phyloP scores from a whole-genome alignment of 2,329 filamentous ascomycete genomes.

The Aspergillus vadensis region DNA sequence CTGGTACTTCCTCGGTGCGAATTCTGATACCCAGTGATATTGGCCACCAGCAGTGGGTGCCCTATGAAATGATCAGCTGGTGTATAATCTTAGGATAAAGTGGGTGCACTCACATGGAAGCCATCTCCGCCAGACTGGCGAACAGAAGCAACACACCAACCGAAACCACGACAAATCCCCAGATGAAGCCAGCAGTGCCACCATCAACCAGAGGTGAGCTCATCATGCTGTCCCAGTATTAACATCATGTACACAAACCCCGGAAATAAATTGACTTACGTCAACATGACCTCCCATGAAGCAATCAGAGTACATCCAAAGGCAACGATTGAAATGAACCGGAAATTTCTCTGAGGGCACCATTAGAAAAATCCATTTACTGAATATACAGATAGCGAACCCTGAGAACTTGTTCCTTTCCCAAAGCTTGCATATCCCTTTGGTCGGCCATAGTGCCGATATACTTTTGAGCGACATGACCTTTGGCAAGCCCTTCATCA shows the following conservation, averaged over 20 bases:
- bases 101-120: constrained; percentile 1
- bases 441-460: constrained; percentile 9
- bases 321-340: neutral
- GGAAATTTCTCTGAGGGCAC: neutral
- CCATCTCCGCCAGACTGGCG: neutral
- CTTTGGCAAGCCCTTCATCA: neutral
- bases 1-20: constrained; percentile 33
- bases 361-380: neutral
- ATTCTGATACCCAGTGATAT: constrained; percentile 45
- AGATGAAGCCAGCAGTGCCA: neutral
- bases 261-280: neutral
- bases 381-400: neutral
- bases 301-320: neutral
- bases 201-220: neutral
- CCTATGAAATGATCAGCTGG: constrained; percentile 12
- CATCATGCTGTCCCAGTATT: neutral
- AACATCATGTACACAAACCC: neutral
- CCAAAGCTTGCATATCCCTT: constrained; percentile 4
- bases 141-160: neutral
- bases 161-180: neutral
- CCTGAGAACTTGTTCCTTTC: constrained; percentile 9
- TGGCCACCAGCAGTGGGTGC: constrained; percentile 43
- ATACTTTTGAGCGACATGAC: constrained; percentile 2
- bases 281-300: neutral
- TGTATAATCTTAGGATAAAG: neutral